phyloP scores from a whole-genome alignment of 2,329 filamentous ascomycete genomes.

The Graphilbum sp. region DNA sequence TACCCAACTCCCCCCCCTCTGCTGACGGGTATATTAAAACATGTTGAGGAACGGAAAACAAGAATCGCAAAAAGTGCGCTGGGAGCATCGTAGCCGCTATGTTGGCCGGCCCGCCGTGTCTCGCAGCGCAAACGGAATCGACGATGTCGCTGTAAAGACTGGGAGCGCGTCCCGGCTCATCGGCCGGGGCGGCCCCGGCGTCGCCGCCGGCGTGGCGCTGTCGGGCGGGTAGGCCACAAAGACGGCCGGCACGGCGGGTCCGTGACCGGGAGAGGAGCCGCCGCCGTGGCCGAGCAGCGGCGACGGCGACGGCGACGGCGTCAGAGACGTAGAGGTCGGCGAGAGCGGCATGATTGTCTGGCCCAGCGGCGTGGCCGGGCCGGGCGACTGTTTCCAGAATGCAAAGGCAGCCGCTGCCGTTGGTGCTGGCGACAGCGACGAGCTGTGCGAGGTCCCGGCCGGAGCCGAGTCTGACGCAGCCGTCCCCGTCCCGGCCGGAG shows the following conservation, averaged over 20 bases:
- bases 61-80: too few species aligned
- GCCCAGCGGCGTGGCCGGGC: neutral
- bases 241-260: conserved; percentile 21
- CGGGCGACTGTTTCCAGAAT: too few species aligned
- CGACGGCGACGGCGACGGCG: conserved; percentile 4
- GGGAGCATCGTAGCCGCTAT: too few species aligned
- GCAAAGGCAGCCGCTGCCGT: too few species aligned
- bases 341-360: neutral
- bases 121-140: conserved; percentile 37
- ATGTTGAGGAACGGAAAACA: too few species aligned
- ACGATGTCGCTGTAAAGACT: conserved; percentile 23
- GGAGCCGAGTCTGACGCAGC: neutral
- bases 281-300: neutral
- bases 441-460: neutral
- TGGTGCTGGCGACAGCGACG: neutral
- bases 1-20: too few species aligned
- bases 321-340: neutral
- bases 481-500: neutral
- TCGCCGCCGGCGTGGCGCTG: conserved; percentile 25
- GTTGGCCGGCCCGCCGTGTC: too few species aligned
- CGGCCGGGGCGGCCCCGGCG: conserved; percentile 18
- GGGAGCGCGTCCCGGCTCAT: conserved; percentile 22
- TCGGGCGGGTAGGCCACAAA: conserved; percentile 41
- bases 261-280: too few species aligned
- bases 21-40: too few species aligned